Evolutionary conservation across 306 rosid species (phyloP), one percentile per base, ranked within the genome.

Genomic region (Abrus pulchellus): DNA sequence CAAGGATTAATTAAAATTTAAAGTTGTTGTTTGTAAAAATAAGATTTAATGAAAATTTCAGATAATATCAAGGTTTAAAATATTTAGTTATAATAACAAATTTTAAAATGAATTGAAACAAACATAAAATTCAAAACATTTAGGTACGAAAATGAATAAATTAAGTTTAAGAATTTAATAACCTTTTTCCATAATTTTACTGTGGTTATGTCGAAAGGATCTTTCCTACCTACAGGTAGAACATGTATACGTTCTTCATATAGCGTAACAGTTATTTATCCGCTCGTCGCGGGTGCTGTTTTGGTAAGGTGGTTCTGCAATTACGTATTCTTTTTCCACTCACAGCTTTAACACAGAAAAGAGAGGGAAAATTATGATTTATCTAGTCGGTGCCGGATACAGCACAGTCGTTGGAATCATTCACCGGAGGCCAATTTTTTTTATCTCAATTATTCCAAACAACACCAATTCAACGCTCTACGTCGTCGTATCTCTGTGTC

Each of bases 401-500:
- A 40, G 0, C 43, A 28, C 60, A 1, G 70, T 62, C 53, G 41
- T 68, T 47, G 82, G 84, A 68, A 73, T 67, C 47, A 56, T 47
- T 78, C 62, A 44, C 59, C 86, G 82, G 71, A 77, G 70, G 44
- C 76, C 73, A 65, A 78, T 80, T 50, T 75, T 33, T 54, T 12
- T 7, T 1, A 56, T 41, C 27, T 14, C 83, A 81, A 53, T 68
- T 54, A 71, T 32, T 57, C 76, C 52, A 30, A 78, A 82, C 72
- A 52, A 41, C 80, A 72, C 67, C 49, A 29, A 56, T 47, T 44
- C 76, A 13, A 60, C 65, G 68, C 68, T 64, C n/a, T 52, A 81
- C 70, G 40, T 49, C 82, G 67, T 77, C 83, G 66, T 72, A 30
- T 50, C 74, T 75, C 29, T 36, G 34, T 38, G 70, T 65, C 84